phyloP scores from a whole-genome alignment of 768 basidiomycete genomes.

The Nevesoporus exiguus region DNA sequence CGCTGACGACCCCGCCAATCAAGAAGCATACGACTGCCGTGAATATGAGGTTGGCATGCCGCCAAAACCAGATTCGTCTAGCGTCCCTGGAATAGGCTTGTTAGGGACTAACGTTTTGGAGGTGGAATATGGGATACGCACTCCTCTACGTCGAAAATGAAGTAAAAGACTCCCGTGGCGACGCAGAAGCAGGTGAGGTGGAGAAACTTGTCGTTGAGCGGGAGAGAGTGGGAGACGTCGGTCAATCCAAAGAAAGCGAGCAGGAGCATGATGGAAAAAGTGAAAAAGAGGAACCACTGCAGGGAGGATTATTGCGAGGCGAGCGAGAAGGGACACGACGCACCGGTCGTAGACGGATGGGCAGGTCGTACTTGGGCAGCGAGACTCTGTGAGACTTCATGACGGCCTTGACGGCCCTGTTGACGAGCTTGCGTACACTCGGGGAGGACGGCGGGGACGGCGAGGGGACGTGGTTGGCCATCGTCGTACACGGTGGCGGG shows the following conservation, averaged over 20 bases:
- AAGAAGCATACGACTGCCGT: slow-evolving; percentile 71
- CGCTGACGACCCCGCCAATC: slow-evolving; percentile 77
- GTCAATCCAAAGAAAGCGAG: slow-evolving; percentile 80
- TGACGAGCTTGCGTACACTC: slow-evolving; percentile 35
- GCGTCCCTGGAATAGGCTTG: slow-evolving; percentile 50
- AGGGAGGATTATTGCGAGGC: slow-evolving; percentile 1
- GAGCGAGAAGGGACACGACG: slow-evolving; percentile 9
- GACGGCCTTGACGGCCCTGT: slow-evolving; percentile 50
- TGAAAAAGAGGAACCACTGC: slow-evolving; percentile 82
- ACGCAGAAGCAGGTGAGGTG: slow-evolving; percentile 75
- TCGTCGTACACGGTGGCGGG: not conserved
- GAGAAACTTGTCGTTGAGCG: slow-evolving; percentile 75
- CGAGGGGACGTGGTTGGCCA: slow-evolving; percentile 13
- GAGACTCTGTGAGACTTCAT: slow-evolving; percentile 70
- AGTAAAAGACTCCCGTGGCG: slow-evolving; percentile 81
- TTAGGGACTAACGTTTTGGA: not conserved
- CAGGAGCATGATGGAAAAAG: slow-evolving; percentile 60
- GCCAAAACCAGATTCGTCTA: slow-evolving; percentile 85
- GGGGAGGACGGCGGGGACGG: slow-evolving; percentile 10
- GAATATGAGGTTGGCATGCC: slow-evolving; percentile 64
- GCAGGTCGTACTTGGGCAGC: slow-evolving; percentile 65
- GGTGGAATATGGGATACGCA: slow-evolving; percentile 36
- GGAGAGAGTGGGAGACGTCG: slow-evolving; percentile 58
- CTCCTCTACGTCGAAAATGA: slow-evolving; percentile 87
- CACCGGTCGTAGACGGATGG: slow-evolving; percentile 71